Evolutionary conservation across 2,329 filamentous ascomycete genomes (phyloP), one percentile per base, ranked within the genome.

Genomic region (Neofusicoccum cordaticola): DNA sequence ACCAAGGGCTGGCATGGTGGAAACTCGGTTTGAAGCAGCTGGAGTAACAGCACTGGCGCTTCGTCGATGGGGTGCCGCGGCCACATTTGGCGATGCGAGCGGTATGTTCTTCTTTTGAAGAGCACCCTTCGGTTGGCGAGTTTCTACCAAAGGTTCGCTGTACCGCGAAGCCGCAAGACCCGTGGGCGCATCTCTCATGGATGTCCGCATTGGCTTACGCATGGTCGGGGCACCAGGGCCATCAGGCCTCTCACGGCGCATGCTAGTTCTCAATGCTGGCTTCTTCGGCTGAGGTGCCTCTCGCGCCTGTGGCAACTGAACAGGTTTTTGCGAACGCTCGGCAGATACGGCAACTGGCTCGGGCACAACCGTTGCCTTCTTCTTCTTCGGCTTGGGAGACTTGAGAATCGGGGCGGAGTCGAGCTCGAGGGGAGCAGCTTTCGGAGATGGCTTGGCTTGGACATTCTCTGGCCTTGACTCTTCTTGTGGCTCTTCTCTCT

Each of bases 201-300:
- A 72, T 22, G 67, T 66, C 31, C 68, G 62, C 64, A 76, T 71
- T 11, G 52, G 51, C 13, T 39, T 47, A 3, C 50, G 44, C 41
- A 45, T 45, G 17, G 31, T 34, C 12, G 31, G 45, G 4, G 7
- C 50, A 11, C 56, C 19, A n/a, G 44, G 1, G 68, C 9, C 71
- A 22, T 77, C n/a, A 34, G n/a, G 65, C 27, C 44, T 60, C n/a
- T 48, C 44, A 8, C 34, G n/a, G 37, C 74, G 70, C 69, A 77
- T 71, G 5, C 69, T 74, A 67, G 80, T 80, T 68, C 78, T 78
- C 71, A 82, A 66, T 4, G 77, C 75, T 15, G 79, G 75, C 66
- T 78, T 77, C 34, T 73, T 72, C 19, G 77, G 77, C 65, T 75
- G 74, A 45, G 73, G 65, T 9, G 56, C 56, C 12, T 60, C 41